phyloP scores from a whole-genome alignment of 352 stramenopile genomes.

The Globisporangium alternatum region DNA sequence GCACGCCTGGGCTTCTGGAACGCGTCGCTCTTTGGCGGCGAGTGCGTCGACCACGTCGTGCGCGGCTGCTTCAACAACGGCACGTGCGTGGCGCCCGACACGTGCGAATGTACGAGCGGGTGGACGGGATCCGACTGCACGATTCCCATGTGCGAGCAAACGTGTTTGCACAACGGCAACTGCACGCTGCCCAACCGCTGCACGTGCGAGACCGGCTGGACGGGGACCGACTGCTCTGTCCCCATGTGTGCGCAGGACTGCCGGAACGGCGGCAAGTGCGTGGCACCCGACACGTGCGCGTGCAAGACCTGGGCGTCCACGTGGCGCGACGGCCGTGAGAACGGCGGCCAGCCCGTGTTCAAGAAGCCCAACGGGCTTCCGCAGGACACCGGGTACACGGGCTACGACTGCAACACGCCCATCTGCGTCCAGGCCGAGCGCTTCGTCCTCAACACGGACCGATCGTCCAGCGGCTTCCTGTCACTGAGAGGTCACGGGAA shows the following conservation, averaged over 20 bases:
- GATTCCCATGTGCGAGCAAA: slow-evolving; percentile 67
- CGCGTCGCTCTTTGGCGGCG: slow-evolving; percentile 36
- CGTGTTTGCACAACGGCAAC: slow-evolving; percentile 82
- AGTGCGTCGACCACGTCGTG: slow-evolving; percentile 92
- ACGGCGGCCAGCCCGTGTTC: slow-evolving; percentile 90
- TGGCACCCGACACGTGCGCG: slow-evolving; percentile 83
- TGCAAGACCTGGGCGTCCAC: slow-evolving; percentile 88
- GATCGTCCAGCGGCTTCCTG: slow-evolving; percentile 28
- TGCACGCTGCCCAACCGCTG: slow-evolving; percentile 92
- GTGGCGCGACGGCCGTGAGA: slow-evolving; percentile 90
- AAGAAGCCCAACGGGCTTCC: slow-evolving; percentile 87
- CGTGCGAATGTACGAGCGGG: slow-evolving; percentile 73
- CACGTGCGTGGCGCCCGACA: slow-evolving; percentile 89
- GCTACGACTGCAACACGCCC: slow-evolving; percentile 95
- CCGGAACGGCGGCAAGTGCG: slow-evolving; percentile 73
- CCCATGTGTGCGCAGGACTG: slow-evolving; percentile 92
- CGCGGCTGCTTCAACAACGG: slow-evolving; percentile 96
- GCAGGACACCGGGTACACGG: slow-evolving; percentile 92
- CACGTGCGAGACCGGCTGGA: slow-evolving; percentile 91
- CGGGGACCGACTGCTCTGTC: slow-evolving; percentile 81
- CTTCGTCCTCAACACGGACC: slow-evolving; percentile 88
- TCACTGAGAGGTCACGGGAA: slow-evolving; percentile 64
- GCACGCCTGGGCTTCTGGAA: slow-evolving; percentile 66
- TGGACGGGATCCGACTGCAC: slow-evolving; percentile 83
- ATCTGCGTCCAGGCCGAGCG: slow-evolving; percentile 93